phyloP scores from a whole-genome alignment of 108 stramenopile species.

The Fragilaria crotonensis region DNA sequence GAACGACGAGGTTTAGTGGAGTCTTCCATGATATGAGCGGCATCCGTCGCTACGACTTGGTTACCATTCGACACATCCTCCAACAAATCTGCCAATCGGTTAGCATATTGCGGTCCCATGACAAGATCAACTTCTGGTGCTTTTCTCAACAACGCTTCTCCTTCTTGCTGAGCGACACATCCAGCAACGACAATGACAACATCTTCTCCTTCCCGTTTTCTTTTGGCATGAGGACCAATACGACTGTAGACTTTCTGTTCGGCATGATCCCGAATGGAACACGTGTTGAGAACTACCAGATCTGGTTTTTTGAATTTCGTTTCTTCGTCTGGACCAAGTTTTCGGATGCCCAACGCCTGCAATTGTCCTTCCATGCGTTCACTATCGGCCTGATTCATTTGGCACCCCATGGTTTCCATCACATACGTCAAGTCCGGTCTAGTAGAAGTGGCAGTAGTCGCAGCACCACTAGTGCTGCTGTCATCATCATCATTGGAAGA shows the following conservation, averaged over 20 bases:
- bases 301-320: slow-evolving; percentile 33
- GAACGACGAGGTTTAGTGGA: slow-evolving; percentile 82
- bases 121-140: slow-evolving; percentile 83
- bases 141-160: slow-evolving; percentile 66
- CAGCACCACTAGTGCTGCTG: not conserved
- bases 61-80: slow-evolving; percentile 90
- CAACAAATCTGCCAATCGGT: slow-evolving; percentile 87
- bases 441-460: not conserved
- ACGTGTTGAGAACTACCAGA: slow-evolving; percentile 79
- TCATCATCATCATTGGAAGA: not conserved
- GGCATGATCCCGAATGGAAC: slow-evolving; percentile 83
- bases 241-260: slow-evolving; percentile 77
- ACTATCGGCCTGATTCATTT: slow-evolving; percentile 93
- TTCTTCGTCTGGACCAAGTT: slow-evolving; percentile 8
- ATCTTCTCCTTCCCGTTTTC: slow-evolving; percentile 61
- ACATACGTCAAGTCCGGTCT: slow-evolving; percentile 25
- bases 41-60: slow-evolving; percentile 94
- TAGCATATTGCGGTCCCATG: slow-evolving; percentile 94
- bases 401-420: slow-evolving; percentile 82
- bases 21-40: slow-evolving; percentile 93
- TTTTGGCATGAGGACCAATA: slow-evolving; percentile 51
- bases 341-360: slow-evolving; percentile 32
- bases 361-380: slow-evolving; percentile 88
- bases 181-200: slow-evolving; percentile 81
- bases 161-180: slow-evolving; percentile 89